phyloP scores from a whole-genome alignment of 2,329 filamentous ascomycete genomes.

The Ciborinia camelliae region DNA sequence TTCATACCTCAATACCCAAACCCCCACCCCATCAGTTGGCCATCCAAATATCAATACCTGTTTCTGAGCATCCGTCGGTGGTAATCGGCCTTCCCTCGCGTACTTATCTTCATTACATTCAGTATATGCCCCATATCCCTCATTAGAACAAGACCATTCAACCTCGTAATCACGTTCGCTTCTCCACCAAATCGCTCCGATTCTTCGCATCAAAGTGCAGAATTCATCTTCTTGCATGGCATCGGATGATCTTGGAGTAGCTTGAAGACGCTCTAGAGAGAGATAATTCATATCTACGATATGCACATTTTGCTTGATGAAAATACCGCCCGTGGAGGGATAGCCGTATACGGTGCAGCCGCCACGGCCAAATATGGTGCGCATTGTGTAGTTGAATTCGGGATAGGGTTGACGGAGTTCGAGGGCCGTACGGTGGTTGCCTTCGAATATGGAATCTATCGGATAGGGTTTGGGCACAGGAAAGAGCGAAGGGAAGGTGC shows the following conservation, averaged over 20 bases:
- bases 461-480: not conserved
- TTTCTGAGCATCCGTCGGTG: not conserved
- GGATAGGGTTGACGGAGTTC: not conserved
- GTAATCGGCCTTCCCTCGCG: too few relatives aligned
- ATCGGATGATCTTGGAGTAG: not conserved
- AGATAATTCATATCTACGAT: not conserved
- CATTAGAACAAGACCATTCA: not conserved
- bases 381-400: not conserved
- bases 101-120: too few relatives aligned
- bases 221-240: not conserved
- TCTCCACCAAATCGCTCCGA: conserved; percentile 2
- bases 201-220: not conserved
- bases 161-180: not conserved
- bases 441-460: not conserved
- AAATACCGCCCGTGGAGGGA: not conserved
- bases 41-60: not conserved
- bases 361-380: not conserved
- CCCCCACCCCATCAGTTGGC: not conserved
- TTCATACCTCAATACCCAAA: conserved; percentile 1
- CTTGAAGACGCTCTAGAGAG: not conserved
- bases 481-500: not conserved
- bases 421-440: not conserved
- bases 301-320: not conserved
- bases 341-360: not conserved
- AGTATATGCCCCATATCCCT: too few relatives aligned